Conservation (phyloP, 257 asterid genomes). For the Handroanthus guayacan region DNA sequence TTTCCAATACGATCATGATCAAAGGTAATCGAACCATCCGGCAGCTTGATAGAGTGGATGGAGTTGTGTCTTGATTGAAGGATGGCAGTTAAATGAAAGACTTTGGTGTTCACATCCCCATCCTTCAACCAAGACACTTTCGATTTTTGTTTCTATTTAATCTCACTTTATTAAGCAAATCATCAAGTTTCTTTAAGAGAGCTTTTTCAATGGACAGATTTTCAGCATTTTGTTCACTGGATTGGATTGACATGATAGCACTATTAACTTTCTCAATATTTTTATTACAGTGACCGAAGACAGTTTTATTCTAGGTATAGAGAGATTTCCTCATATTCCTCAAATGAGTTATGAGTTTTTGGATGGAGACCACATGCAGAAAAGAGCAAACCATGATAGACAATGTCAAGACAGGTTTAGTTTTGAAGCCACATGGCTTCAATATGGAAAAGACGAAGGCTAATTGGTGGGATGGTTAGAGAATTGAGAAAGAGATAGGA, state of each 20-base stretch:
- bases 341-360: neutral
- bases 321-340: neutral
- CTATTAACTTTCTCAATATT: neutral
- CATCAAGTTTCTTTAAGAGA: neutral
- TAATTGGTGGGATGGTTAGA: neutral
- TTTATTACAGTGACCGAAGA: neutral
- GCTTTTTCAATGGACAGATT: neutral
- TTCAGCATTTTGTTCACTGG: too few species aligned
- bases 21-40: neutral
- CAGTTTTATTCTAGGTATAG: neutral
- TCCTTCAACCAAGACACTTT: neutral
- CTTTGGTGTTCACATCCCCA: neutral
- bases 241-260: neutral
- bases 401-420: neutral
- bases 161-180: neutral
- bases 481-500: neutral
- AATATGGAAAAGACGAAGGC: neutral
- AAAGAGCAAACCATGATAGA: neutral
- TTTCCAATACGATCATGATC: neutral
- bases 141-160: neutral
- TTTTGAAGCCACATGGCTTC: neutral
- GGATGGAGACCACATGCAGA: neutral
- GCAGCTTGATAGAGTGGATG: neutral
- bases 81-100: neutral
- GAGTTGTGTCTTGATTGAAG: neutral